Conservation (phyloP, 768 basidiomycete genomes). For the Boletus coccyginus region DNA sequence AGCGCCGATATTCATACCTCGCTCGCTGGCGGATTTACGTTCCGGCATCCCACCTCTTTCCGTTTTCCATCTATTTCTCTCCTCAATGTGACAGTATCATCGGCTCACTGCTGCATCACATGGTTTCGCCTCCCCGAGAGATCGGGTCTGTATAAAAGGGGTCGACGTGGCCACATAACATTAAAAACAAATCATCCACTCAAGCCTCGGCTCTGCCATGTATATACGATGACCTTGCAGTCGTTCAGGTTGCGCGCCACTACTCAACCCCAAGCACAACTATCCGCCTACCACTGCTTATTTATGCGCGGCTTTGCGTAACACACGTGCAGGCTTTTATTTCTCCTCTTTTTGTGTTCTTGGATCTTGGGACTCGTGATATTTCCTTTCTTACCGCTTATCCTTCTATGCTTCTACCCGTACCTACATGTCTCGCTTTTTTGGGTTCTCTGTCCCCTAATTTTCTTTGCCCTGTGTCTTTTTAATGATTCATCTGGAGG, state of each 20-base stretch:
- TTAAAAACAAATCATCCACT: constrained; percentile 24
- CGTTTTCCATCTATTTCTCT: constrained; percentile 25
- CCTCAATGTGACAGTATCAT: constrained; percentile 44
- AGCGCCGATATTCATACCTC: constrained; percentile 48
- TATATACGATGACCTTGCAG: constrained; percentile 29
- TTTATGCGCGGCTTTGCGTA: constrained; percentile 29
- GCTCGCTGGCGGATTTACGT: constrained; percentile 32
- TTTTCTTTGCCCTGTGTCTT: constrained; percentile 21
- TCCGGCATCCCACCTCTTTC: constrained; percentile 22
- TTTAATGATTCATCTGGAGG: constrained; percentile 25
- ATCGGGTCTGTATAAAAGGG: constrained; percentile 39
- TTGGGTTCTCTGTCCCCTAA: constrained; percentile 25
- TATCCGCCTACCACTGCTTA: constrained; percentile 29
- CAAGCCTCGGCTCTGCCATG: constrained; percentile 31
- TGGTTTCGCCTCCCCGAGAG: constrained; percentile 38
- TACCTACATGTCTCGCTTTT: constrained; percentile 18
- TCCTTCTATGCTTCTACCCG: constrained; percentile 13
- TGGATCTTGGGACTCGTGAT: constrained; percentile 40
- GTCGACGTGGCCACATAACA: constrained; percentile 30
- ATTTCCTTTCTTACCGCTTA: constrained; percentile 17
- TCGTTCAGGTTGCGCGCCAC: constrained; percentile 26
- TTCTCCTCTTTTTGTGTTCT: constrained; percentile 36
- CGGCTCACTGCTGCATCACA: constrained; percentile 36
- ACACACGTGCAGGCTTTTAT: constrained; percentile 24
- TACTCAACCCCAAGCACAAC: constrained; percentile 16